phyloP scores from a whole-genome alignment of 495 filamentous ascomycete species.

The Cairneyella variabilis region DNA sequence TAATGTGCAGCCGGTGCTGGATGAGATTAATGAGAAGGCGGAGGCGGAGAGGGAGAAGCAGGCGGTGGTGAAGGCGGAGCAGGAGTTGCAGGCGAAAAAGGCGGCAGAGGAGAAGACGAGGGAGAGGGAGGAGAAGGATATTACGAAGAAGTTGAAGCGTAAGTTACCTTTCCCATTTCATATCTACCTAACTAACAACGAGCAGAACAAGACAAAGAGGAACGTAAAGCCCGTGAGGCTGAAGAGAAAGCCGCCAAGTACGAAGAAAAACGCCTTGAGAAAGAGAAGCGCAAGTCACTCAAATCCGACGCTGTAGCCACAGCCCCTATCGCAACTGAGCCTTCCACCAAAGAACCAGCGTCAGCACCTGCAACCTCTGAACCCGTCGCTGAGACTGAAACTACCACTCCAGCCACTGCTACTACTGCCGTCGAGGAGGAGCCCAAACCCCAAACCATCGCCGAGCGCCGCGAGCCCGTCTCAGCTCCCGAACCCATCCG shows the following conservation, averaged over 20 bases:
- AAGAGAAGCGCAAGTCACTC: slow-evolving; percentile 22
- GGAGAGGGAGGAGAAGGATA: slow-evolving; percentile 26
- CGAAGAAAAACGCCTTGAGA: slow-evolving; percentile 40
- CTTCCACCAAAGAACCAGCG: background rate
- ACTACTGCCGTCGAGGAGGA: too few relatives aligned
- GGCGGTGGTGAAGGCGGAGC: slow-evolving; percentile 45
- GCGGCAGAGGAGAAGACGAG: slow-evolving; percentile 39
- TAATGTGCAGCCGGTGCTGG: slow-evolving; percentile 83
- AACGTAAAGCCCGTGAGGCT: slow-evolving; percentile 44
- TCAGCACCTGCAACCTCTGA: background rate
- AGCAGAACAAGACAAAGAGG: slow-evolving; percentile 44
- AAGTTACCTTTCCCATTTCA: slow-evolving; percentile 4
- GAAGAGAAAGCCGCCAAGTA: slow-evolving; percentile 46
- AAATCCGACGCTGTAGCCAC: background rate
- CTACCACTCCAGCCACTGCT: background rate
- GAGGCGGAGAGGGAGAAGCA: slow-evolving; percentile 62
- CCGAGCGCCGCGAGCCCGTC: slow-evolving; percentile 5
- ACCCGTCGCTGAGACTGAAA: background rate
- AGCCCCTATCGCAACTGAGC: background rate
- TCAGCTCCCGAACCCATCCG: slow-evolving; percentile 8
- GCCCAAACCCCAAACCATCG: background rate
- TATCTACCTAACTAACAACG: background rate
- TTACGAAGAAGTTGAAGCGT: slow-evolving; percentile 24
- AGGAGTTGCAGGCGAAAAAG: slow-evolving; percentile 43
- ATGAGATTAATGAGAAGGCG: slow-evolving; percentile 77